Conservation (phyloP, 164 flowering plant genomes). For the Stephania japonica region DNA sequence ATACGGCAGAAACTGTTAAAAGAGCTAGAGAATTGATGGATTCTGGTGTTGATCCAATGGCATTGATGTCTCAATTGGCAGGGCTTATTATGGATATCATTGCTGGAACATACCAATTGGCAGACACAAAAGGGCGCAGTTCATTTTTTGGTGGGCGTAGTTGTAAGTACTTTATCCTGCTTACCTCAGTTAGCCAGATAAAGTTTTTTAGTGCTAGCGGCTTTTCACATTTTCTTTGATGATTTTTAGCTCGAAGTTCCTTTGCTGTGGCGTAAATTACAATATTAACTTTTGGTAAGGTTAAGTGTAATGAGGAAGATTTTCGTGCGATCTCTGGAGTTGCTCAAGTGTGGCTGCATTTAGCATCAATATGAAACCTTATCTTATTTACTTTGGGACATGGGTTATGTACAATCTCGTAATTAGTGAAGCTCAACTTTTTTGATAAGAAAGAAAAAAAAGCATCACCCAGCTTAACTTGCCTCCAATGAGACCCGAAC, state of each 20-base stretch:
- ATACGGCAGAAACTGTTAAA: constrained; percentile 90
- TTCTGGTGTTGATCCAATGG: constrained; percentile 89
- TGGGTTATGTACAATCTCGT: background rate
- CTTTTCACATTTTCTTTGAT: background rate
- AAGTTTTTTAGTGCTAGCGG: background rate
- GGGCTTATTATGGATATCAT: constrained; percentile 96
- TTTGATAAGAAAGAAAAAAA: too few relatives aligned
- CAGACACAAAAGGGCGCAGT: constrained; percentile 36
- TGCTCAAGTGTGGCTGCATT: too few relatives aligned
- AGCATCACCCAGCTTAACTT: too few relatives aligned
- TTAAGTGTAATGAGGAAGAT: background rate
- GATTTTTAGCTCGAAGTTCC: background rate
- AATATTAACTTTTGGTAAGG: background rate
- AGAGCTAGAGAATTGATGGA: constrained; percentile 88
- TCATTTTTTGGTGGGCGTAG: constrained; percentile 48
- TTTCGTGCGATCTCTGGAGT: too few relatives aligned
- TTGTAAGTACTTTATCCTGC: constrained; percentile 47
- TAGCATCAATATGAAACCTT: background rate
- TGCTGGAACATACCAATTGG: constrained; percentile 68
- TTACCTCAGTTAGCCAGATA: background rate
- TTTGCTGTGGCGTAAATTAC: background rate
- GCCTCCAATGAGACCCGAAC: too few relatives aligned
- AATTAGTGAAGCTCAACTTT: background rate
- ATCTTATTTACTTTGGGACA: background rate
- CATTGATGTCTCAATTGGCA: constrained; percentile 91